Percentiles rank a stretch among this genome's conserved stretches.
phyloP scores from a whole-genome alignment of 805 yeast species.

The Komagataella mondaviorum region DNA sequence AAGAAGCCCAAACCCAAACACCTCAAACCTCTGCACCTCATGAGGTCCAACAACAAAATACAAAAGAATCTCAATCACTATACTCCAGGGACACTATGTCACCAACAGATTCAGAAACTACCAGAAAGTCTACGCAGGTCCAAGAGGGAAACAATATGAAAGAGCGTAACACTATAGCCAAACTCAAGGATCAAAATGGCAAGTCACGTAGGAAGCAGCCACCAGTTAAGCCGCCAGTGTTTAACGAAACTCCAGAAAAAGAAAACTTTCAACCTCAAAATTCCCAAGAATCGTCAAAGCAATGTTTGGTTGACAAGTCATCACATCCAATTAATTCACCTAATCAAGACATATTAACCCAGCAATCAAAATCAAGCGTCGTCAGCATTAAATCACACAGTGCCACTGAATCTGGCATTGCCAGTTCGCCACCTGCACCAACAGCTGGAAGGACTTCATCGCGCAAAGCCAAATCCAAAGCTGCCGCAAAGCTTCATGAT shows the following conservation, averaged over 20 bases:
- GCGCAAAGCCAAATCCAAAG: slow-evolving; percentile 55
- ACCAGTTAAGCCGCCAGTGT: neutral
- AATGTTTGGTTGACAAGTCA: neutral
- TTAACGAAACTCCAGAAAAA: slow-evolving; percentile 5
- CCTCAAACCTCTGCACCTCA: neutral
- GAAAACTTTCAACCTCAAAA: slow-evolving; percentile 1
- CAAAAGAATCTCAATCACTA: neutral
- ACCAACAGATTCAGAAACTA: neutral
- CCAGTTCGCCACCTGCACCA: neutral
- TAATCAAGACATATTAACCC: neutral
- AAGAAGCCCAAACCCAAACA: neutral
- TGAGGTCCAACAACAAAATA: neutral
- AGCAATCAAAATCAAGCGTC: neutral
- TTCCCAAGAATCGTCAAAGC: neutral
- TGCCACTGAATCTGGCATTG: neutral
- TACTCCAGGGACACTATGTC: neutral
- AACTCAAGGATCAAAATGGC: neutral
- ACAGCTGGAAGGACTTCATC: slow-evolving; percentile 7
- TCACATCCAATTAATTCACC: neutral
- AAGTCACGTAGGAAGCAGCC: neutral
- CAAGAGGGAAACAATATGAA: neutral
- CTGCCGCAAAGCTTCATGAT: slow-evolving; percentile 50
- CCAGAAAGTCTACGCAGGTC: neutral
- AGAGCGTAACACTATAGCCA: neutral
- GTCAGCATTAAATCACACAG: neutral